A percentile compares a stretch with the other conserved stretches of the same genome.
phyloP scores from a whole-genome alignment of 805 yeast genomes.

The Schwanniomyces vanrijiae region DNA sequence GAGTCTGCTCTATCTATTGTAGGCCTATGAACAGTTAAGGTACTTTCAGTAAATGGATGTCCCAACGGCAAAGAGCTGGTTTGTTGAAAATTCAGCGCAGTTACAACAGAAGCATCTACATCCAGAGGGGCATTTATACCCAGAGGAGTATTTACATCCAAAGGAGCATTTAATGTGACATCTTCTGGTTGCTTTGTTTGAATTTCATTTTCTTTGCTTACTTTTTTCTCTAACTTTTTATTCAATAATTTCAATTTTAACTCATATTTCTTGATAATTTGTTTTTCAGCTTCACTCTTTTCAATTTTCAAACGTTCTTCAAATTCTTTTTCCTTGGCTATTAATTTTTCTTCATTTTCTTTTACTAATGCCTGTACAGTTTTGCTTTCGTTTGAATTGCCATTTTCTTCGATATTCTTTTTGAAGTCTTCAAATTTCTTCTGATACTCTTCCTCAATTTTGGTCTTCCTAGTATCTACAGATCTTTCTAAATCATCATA shows the following conservation, averaged over 20 bases:
- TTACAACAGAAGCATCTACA: too few species aligned
- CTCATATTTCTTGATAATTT: slow-evolving; percentile 57
- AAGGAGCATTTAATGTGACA: neutral
- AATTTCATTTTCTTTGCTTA: slow-evolving; percentile 26
- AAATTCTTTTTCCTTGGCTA: slow-evolving; percentile 20
- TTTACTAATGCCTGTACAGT: slow-evolving; percentile 8
- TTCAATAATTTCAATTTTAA: slow-evolving; percentile 57
- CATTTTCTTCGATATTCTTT: slow-evolving; percentile 14
- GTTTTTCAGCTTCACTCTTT: slow-evolving; percentile 44
- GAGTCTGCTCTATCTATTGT: slow-evolving; percentile 13
- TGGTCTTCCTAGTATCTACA: slow-evolving; percentile 21
- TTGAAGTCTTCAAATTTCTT: slow-evolving; percentile 20
- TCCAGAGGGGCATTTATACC: slow-evolving; percentile 4
- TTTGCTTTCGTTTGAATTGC: slow-evolving; percentile 9
- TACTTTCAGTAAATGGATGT: slow-evolving; percentile 25
- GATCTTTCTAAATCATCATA: slow-evolving; percentile 16
- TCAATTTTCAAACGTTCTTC: slow-evolving; percentile 18
- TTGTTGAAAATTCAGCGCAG: too few species aligned
- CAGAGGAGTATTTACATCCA: neutral
- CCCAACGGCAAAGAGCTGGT: slow-evolving; percentile 12
- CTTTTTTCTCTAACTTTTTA: slow-evolving; percentile 53
- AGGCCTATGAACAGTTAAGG: slow-evolving; percentile 33
- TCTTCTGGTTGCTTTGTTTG: neutral
- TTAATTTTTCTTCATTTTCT: slow-evolving; percentile 18
- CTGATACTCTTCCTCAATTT: slow-evolving; percentile 39